Percentiles rank a stretch among this genome's conserved stretches.
These are phyloP conservation scores for Clonostachys rhizophaga DNA, from an alignment of 2,329 filamentous ascomycete genomes.

Conservation along the genomic window DNA sequence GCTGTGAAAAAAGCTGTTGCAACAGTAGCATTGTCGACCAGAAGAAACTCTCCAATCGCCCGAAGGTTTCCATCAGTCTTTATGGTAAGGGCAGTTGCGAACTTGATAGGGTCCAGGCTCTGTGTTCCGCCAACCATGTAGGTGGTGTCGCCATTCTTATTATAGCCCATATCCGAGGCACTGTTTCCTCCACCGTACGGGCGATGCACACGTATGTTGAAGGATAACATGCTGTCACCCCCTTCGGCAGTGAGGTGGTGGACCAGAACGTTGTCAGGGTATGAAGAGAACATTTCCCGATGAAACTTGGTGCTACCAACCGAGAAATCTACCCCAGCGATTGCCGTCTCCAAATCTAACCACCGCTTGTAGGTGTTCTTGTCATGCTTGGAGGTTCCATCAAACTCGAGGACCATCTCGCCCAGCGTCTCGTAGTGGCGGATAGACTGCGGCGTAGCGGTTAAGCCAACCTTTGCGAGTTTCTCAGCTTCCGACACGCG, in stretches of 20 bases:
- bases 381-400: background rate
- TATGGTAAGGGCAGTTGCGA: background rate
- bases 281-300: constrained; percentile 1
- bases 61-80: background rate
- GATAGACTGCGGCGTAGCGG: constrained; percentile 1
- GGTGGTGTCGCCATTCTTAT: background rate
- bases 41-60: background rate
- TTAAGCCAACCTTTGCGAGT: constrained; percentile 1
- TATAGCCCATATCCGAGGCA: constrained; percentile 1
- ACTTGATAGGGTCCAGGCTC: constrained; percentile 1
- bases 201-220: constrained; percentile 1
- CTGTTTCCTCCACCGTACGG: background rate
- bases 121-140: constrained; percentile 2
- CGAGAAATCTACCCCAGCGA: constrained; percentile 1
- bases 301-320: background rate
- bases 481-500: background rate
- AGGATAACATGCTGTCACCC: background rate
- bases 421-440: constrained; percentile 2
- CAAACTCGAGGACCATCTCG: constrained; percentile 1
- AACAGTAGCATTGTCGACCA: constrained; percentile 1
- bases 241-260: background rate
- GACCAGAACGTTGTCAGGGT: constrained; percentile 1
- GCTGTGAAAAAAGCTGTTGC: constrained; percentile 1
- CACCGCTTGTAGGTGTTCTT: background rate
- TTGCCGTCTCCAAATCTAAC: constrained; percentile 1